A percentile compares a stretch with the other conserved stretches of the same genome.
phyloP scores from a whole-genome alignment of 257 asterid genomes.

The Solanum chiquidenum region DNA sequence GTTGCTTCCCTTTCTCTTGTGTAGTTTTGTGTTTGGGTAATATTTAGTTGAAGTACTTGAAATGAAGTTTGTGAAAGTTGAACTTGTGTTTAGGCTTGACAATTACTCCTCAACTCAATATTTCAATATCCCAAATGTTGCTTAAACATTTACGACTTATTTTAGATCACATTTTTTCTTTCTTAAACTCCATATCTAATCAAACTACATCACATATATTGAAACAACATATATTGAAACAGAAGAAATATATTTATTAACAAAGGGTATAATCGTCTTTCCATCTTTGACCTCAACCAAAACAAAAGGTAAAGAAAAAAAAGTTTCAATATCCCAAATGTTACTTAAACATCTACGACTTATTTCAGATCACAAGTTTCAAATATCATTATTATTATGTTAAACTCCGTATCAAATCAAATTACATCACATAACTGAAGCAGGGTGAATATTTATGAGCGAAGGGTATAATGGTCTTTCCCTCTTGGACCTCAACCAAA shows the following conservation, averaged over 20 bases:
- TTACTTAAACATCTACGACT: too few relatives aligned
- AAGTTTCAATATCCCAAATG: too few relatives aligned
- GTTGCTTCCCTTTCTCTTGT: conserved; percentile 83
- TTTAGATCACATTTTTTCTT: too few relatives aligned
- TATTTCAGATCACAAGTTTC: background rate
- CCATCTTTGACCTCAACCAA: background rate
- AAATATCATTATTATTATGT: fast-evolving
- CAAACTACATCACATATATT: background rate
- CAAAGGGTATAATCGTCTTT: background rate
- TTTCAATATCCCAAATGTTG: background rate
- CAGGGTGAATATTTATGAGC: background rate
- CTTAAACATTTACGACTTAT: background rate
- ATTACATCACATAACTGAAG: too few relatives aligned
- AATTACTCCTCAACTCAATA: background rate
- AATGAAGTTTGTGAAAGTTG: background rate
- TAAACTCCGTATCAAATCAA: too few relatives aligned
- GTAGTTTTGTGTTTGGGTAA: background rate
- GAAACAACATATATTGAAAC: too few relatives aligned
- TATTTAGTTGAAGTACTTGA: background rate
- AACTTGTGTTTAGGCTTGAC: background rate
- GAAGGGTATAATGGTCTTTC: background rate
- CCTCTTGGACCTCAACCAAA: background rate
- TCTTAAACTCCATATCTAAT: too few relatives aligned
- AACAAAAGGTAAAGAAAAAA: too few relatives aligned
- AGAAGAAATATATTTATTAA: too few relatives aligned